Base-by-base conservation (phyloP, 2,329 filamentous ascomycete species). In the Neopestalotiopsis sp. region DNA sequence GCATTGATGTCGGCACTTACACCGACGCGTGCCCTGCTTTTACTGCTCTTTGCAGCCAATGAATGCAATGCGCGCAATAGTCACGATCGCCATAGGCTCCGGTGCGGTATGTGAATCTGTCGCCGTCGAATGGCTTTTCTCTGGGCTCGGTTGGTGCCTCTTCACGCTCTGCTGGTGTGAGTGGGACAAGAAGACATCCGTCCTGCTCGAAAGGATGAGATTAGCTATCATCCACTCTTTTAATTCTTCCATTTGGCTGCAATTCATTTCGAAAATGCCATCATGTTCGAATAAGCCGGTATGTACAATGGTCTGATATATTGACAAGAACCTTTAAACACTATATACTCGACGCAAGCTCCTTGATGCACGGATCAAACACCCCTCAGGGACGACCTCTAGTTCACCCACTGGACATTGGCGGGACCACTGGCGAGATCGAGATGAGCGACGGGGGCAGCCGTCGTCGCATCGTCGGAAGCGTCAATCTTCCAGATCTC, bases 401-500 rank as follows among this genome's bases (percentile, higher is more conserved):
- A 67, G 56, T 38, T 67, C 13, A 67, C 70, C 71, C 70, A 71
- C 7, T 71, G 69, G 49, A 69, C 69, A 56, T 71, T 70, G 1
- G 67, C 59, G 4, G 71, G 71, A 10, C 70, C 71, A 45, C 40
- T 61, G 12, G 63, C 63, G 7, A 73, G 28, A 12, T 67, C 72
- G 45, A 74, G 32, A 61, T 73, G 69, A 2, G 64, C 69, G 6
- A 69, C 69, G 13, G 61, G 53, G 13, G 69, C 32, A 5, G 64
- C 61, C 28, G 45, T 57, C 49, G 62, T 49, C 4, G 10, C 42
- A 7, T 65, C 38, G 24, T 40, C 53, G 24, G n/a, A 70, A 28
- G 69, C 70, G 2, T 69, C 70, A 42, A 76, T 73, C 71, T 76
- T 73, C 77, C 76, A 79, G n/a, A 78, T 66, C 69, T 79, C 74